Conservation (phyloP, 1,284 basidiomycete species). For the Malassezia vespertilionis region DNA sequence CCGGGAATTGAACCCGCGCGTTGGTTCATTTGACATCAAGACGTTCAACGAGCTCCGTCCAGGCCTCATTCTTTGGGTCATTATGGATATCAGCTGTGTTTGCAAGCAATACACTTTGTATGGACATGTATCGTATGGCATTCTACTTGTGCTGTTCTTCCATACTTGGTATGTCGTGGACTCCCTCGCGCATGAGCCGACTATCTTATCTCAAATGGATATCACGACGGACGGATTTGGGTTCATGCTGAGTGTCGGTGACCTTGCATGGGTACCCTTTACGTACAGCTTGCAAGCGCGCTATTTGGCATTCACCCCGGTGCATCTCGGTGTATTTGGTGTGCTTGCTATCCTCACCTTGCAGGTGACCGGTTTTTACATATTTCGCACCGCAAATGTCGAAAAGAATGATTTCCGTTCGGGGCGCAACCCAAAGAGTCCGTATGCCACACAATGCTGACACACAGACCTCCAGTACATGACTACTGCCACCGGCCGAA, state of each 20-base stretch:
- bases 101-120: constrained; percentile 78
- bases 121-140: constrained; percentile 72
- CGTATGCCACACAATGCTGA: background rate
- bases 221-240: constrained; percentile 96
- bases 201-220: constrained; percentile 91
- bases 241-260: constrained; percentile 92
- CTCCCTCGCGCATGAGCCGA: constrained; percentile 46
- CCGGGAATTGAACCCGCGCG: constrained; percentile 78
- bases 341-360: constrained; percentile 58
- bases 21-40: constrained; percentile 85
- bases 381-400: constrained; percentile 76
- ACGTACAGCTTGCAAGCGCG: constrained; percentile 86
- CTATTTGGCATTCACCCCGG: constrained; percentile 76
- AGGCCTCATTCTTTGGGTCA: constrained; percentile 85
- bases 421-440: constrained; percentile 77
- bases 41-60: constrained; percentile 73
- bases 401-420: constrained; percentile 95
- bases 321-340: constrained; percentile 63
- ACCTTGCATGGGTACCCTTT: constrained; percentile 90
- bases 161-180: constrained; percentile 80
- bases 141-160: constrained; percentile 78
- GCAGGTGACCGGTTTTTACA: constrained; percentile 72
- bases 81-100: constrained; percentile 80
- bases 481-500: constrained; percentile 73
- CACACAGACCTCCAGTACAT: constrained; percentile 63